These are phyloP conservation scores for Fusarium stilboides DNA, from an alignment of 2,329 filamentous ascomycete genomes.

Conservation along the genomic window DNA sequence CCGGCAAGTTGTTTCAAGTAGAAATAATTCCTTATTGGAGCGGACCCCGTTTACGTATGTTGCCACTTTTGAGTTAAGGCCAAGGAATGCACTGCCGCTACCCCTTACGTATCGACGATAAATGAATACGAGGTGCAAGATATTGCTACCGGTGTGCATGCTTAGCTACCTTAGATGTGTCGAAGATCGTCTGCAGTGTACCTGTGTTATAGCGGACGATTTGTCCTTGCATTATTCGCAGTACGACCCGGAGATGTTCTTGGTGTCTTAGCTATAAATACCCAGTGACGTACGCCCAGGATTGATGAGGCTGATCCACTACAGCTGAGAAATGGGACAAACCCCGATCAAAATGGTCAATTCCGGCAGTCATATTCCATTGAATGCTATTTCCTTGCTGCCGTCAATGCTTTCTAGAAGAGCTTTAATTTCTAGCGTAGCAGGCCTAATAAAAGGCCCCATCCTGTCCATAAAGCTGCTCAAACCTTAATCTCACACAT, in stretches of 20 bases:
- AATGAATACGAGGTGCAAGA: not conserved
- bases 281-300: slow-evolving; percentile 23
- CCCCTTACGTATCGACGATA: not conserved
- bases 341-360: not conserved
- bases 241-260: not conserved
- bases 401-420: not conserved
- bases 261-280: not conserved
- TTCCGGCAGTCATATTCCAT: not conserved
- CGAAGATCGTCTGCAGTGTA: slow-evolving; percentile 12
- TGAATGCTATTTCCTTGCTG: not conserved
- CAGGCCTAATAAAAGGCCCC: not conserved
- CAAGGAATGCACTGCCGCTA: slow-evolving; percentile 10
- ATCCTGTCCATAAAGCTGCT: not conserved
- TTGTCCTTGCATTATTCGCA: slow-evolving; percentile 2
- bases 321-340: not conserved
- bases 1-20: slow-evolving; percentile 9
- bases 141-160: not conserved
- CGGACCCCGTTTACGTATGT: not conserved
- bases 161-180: not conserved
- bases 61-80: not conserved
- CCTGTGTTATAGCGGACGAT: not conserved
- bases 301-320: not conserved
- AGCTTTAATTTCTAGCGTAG: not conserved
- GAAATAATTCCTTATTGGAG: slow-evolving; percentile 10
- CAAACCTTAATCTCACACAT: slow-evolving; percentile 3